Conservation (phyloP, 2,329 filamentous ascomycete genomes). For the Fusarium duplospermum region DNA sequence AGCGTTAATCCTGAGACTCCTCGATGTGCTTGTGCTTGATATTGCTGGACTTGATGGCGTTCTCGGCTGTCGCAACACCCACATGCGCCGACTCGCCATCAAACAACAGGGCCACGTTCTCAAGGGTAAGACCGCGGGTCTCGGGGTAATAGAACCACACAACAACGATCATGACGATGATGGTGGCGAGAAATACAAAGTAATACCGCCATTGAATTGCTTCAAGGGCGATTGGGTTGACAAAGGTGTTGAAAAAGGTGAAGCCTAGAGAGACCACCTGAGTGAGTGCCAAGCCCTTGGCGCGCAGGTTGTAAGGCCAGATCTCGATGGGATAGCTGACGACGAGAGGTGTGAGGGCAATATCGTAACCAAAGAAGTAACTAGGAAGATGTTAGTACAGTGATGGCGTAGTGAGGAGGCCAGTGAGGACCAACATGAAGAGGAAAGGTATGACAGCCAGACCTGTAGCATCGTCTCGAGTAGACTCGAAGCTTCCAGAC, state of each 20-base stretch:
- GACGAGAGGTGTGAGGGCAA: background rate
- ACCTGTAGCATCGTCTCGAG: background rate
- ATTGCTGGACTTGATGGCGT: background rate
- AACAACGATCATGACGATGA: background rate
- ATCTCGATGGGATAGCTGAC: background rate
- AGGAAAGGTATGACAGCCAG: background rate
- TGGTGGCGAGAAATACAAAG: background rate
- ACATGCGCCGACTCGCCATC: background rate
- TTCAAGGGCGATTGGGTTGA: background rate
- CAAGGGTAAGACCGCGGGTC: background rate
- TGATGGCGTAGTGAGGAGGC: background rate
- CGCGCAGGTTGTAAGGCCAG: background rate
- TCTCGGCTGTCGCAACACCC: background rate
- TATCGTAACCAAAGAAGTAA: background rate
- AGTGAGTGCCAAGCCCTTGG: background rate
- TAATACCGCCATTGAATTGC: background rate
- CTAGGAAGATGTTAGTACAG: background rate
- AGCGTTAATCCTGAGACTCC: background rate
- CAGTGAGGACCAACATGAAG: background rate
- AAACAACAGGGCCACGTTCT: background rate
- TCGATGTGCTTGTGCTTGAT: background rate
- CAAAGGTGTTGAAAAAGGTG: background rate
- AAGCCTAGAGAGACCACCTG: background rate
- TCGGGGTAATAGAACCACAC: background rate
- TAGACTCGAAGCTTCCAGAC: background rate